Percentiles rank a stretch among this genome's conserved stretches.
Evolutionary conservation across 2,329 filamentous ascomycete genomes (phyloP).

Genomic region (Xylaria hypoxylon): DNA sequence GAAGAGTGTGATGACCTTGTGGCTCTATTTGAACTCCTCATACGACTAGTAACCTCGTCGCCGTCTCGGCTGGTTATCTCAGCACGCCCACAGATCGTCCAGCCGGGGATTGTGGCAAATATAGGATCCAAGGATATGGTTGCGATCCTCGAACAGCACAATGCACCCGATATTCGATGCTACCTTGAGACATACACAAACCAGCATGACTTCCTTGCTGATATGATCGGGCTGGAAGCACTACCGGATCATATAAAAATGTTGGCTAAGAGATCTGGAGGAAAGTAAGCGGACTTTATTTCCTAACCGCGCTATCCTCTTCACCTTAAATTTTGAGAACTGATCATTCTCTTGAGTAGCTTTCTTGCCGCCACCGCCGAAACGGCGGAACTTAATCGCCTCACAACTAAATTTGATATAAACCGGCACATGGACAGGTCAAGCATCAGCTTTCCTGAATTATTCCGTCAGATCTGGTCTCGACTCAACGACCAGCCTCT

Average conservation of each 20-base stretch:
- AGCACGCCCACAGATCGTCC: constrained; percentile 14
- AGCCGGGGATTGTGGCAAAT: constrained; percentile 7
- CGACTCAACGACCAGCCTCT: constrained; percentile 21
- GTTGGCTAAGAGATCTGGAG: constrained; percentile 15
- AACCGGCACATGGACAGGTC: constrained; percentile 3
- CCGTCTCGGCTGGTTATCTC: constrained; percentile 19
- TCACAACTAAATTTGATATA: constrained; percentile 4
- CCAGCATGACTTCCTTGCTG: not conserved
- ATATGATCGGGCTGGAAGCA: constrained; percentile 2
- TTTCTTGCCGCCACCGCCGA: constrained; percentile 22
- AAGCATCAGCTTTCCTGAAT: constrained; percentile 4
- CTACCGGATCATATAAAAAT: constrained; percentile 8
- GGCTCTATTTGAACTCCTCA: constrained; percentile 24
- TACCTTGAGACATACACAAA: constrained; percentile 4
- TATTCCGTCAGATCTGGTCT: constrained; percentile 27
- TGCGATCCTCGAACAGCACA: constrained; percentile 14
- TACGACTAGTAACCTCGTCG: constrained; percentile 17
- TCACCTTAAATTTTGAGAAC: not conserved
- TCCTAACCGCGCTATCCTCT: not conserved
- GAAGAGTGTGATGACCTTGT: constrained; percentile 25
- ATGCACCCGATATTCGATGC: constrained; percentile 23
- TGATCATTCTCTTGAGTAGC: not conserved
- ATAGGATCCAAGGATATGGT: constrained; percentile 20
- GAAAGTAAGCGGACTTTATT: constrained; percentile 16
- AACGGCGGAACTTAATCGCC: constrained; percentile 13